Base-by-base conservation (phyloP, 345 rosid genomes). In the Mercurialis annua region DNA sequence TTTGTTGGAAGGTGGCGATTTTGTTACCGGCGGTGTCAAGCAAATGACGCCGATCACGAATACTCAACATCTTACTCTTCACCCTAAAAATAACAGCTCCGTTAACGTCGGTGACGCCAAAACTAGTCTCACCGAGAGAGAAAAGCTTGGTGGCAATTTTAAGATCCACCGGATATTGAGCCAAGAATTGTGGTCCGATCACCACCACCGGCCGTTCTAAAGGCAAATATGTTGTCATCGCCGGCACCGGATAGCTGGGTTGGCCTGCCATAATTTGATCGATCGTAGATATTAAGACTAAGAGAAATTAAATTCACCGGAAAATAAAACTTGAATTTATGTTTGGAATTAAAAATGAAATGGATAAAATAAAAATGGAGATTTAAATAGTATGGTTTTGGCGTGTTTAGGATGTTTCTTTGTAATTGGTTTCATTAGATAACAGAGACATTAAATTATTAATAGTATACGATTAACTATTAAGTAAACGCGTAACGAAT, bases 1-100 rank as follows among this genome's bases (percentile, higher is more conserved):
- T 82, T 47, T 81, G 81, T 30, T 55, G 73, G 66, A 85, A 72
- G 52, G 73, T 64, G 56, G 72, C 75, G 30, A 80, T 58, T 58
- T 78, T 66, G 18, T 62, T 66, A 10, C 82, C 80, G 1, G 60
- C 63, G 15, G 77, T 72, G 48, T 83, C 79, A 23, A 49, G 62
- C 68, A 83, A 27, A 27, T 63, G 3, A 27, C 79, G 83, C 18
- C 76, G 83, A 29, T 72, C 72, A 46, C 64, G 81, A 26, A 64
- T 0, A 71, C 77, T 72, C 6, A 68, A 8, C 16, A 70, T 20
- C 18, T 77, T 63, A 10, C 74, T 70, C 54, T 60, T 56, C 6
- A 78, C 72, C 59, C 65, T 71, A 72, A 83, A 78, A 33, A 83
- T 5, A 26, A 52, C 20, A 54, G 59, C 38, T 23, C 82, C 84